phyloP scores from a whole-genome alignment of 169 alveolate species.

The Plasmodium reichenowi region DNA sequence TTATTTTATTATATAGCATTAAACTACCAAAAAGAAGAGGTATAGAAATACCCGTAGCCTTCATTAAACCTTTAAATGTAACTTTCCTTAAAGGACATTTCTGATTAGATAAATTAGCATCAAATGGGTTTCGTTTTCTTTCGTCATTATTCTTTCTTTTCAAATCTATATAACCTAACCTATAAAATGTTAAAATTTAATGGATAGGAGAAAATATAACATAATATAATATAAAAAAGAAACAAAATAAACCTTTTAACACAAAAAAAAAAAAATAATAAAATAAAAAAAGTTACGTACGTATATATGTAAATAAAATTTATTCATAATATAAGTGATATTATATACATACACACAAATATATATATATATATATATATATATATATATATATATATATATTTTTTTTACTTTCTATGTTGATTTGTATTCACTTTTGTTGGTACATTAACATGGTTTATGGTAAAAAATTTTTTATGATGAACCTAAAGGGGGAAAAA shows the following conservation, averaged over 20 bases:
- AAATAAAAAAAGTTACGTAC: not conserved
- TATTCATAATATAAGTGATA: not conserved
- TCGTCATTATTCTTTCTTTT: constrained; percentile 29
- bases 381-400: not conserved
- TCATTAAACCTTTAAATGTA: constrained; percentile 23
- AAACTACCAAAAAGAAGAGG: constrained; percentile 37
- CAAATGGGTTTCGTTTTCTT: constrained; percentile 17
- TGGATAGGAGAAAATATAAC: not conserved
- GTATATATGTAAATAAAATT: not conserved
- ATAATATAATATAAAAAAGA: not conserved
- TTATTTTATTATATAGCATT: constrained; percentile 40
- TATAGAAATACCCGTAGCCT: constrained; percentile 35
- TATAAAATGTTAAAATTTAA: not conserved
- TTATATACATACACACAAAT: constrained; percentile 4
- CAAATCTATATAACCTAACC: constrained; percentile 39
- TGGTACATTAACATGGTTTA: constrained; percentile 39
- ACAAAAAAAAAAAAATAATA: not conserved
- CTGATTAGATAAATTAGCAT: not conserved
- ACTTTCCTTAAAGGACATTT: constrained; percentile 34
- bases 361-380: not conserved
- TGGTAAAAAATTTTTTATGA: constrained; percentile 17
- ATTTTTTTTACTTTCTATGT: constrained; percentile 37
- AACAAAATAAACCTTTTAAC: not conserved
- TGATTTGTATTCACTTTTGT: constrained; percentile 4
- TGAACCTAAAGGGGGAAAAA: constrained; percentile 24